These are phyloP conservation scores for Amphichorda felina DNA, from an alignment of 2,329 filamentous ascomycete species.

Conservation along the genomic window DNA sequence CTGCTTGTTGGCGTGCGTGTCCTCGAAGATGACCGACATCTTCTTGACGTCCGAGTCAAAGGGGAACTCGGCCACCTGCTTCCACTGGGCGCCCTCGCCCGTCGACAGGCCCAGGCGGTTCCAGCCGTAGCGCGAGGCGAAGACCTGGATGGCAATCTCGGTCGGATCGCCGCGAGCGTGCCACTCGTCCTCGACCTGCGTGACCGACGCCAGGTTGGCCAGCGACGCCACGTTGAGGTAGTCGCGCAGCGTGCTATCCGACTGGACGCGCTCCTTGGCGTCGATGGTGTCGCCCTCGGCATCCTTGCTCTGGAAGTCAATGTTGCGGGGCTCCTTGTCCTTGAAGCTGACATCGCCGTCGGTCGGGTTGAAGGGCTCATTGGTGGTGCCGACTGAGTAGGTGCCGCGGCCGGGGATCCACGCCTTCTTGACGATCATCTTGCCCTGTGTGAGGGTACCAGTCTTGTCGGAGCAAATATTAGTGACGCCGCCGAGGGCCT, in stretches of 20 bases:
- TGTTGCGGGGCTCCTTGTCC: slow-evolving; percentile 21
- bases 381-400: slow-evolving; percentile 34
- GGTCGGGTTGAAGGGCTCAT: slow-evolving; percentile 45
- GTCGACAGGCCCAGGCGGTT: slow-evolving; percentile 18
- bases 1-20: slow-evolving; percentile 13
- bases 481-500: slow-evolving; percentile 42
- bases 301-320: slow-evolving; percentile 21
- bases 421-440: slow-evolving; percentile 41
- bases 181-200: slow-evolving; percentile 43
- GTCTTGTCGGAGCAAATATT: slow-evolving; percentile 47
- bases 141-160: slow-evolving; percentile 46
- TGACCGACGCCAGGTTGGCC: slow-evolving; percentile 53
- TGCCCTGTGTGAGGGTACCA: slow-evolving; percentile 39
- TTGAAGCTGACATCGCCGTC: slow-evolving; percentile 31
- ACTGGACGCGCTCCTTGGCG: slow-evolving; percentile 20
- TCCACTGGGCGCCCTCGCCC: slow-evolving; percentile 15
- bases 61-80: slow-evolving; percentile 37
- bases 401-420: slow-evolving; percentile 36
- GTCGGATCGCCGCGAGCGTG: slow-evolving; percentile 50
- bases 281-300: slow-evolving; percentile 15
- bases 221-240: slow-evolving; percentile 53
- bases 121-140: slow-evolving; percentile 39
- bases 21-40: slow-evolving; percentile 43
- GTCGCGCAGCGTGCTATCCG: slow-evolving; percentile 35
- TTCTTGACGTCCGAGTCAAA: slow-evolving; percentile 48